Evolutionary conservation across 1,139 yeast genomes (phyloP), one percentile per base, ranked within the genome.

Genomic region (Pichia sp.): DNA sequence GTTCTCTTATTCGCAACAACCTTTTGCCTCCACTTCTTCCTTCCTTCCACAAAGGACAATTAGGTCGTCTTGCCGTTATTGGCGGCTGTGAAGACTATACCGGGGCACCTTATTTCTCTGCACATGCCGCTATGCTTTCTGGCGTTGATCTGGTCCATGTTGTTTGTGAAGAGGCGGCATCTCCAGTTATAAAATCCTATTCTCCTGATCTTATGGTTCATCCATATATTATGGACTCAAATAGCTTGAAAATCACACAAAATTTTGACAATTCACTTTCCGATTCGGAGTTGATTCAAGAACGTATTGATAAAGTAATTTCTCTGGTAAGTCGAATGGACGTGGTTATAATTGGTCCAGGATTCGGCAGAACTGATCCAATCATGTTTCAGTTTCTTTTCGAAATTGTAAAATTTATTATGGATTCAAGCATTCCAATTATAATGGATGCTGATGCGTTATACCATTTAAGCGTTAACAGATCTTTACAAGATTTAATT

Each of bases 31-130:
- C 96, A 8, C 65, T 91, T 31, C 65, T 74, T 7, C 76, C 86
- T 5, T 53, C 62, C 7, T 82, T 84, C 59, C 84, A 91, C 63
- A 91, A 91, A 60, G 98, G 98, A 31, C 97, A 91, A 63, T 70
- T 75, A 58, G 97, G 97, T 5, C 71, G 87, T 47, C 69, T 91
- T 5, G 88, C 81, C 7, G 87, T 91, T 0, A 74, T 91, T 45
- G 98, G 98, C 13, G 98, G 98, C 1, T 81, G 93, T 59, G 93
- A 85, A 58, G 96, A 89, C 56, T 87, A 85, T 59, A 89, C 97
- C 0, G 98, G 98, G 0, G 98, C 98, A 0, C 98, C 98, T 2
- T 91, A 70, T 64, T 91, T 91, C 60, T 74, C 95, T 22, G 82
- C 93, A 11, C 80, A 84, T 57, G 85, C 96, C 1, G 77, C 94